Base-by-base conservation (phyloP, 768 basidiomycete species). In the Panellus pusillus region DNA sequence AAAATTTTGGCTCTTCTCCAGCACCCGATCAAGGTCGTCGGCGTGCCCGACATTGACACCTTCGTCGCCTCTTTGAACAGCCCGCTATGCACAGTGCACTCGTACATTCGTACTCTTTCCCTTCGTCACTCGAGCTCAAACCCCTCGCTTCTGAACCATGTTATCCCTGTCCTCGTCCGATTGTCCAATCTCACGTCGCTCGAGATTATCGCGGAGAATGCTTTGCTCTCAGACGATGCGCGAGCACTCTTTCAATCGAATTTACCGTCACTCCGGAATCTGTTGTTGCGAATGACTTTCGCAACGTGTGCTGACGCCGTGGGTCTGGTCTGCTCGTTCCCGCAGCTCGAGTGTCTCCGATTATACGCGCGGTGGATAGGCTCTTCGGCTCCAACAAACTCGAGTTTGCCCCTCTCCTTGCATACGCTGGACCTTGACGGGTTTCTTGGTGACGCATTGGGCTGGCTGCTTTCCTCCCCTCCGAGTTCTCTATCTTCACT, bases 291-390 rank as follows among this genome's bases (percentile, higher is more conserved):
- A 31, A 47, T 56, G 14, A 53, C 47, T 15, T 60, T 60, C 28
- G 15, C 55, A 6, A 61, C 59, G 17, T 57, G 43, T n/a, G 36
- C 39, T 6, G 55, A 56, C 37, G 54, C 52, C 6, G 43, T 48
- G n/a, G 20, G n/a, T n/a, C 49, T 61, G 14, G 29, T 61, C 39
- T 54, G 44, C 42, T 57, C 59, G 27, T 57, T 61, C 40, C 55
- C 59, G 2, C 46, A 50, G 42, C 39, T 61, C 52, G 48, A 56
- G 46, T 53, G 12, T 35, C 52, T 61, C 17, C 44, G 27, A 17
- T 20, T 61, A 27, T 28, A 51, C 3, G 52, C 44, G 20, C 44
- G 49, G 1, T 61, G 59, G 59, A 52, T 57, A 31, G 55, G 55
- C 31, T 50, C 55, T 19, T 40, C 46, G 14, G 28, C 48, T 1